Percentiles rank a stretch among this genome's conserved stretches.
Evolutionary conservation across 1,139 yeast genomes (phyloP).

Genomic region (Zygotorulaspora mrakii): DNA sequence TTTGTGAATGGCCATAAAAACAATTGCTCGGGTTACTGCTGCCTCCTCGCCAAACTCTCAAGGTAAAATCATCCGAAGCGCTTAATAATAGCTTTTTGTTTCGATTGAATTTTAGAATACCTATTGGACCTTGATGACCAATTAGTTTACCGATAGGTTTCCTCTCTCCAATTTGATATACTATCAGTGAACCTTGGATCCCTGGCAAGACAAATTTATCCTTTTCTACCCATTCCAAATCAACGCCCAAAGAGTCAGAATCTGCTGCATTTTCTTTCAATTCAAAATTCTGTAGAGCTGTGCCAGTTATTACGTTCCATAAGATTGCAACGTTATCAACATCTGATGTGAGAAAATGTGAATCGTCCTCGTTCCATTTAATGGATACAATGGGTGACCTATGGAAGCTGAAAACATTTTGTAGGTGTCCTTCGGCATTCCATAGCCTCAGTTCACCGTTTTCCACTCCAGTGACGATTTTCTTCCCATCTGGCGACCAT

Average conservation of each 20-base stretch:
- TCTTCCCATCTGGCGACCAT: constrained; percentile 64
- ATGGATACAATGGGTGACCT: constrained; percentile 49
- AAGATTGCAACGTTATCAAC: constrained; percentile 43
- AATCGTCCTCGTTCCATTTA: constrained; percentile 48
- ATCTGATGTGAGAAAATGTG: constrained; percentile 38
- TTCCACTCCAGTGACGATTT: constrained; percentile 54
- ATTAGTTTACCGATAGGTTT: constrained; percentile 56
- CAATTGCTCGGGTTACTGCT: constrained; percentile 47
- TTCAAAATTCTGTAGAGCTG: constrained; percentile 45
- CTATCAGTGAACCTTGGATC: constrained; percentile 50
- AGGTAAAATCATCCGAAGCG: constrained; percentile 69
- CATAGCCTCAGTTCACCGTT: constrained; percentile 67
- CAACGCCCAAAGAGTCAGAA: constrained; percentile 43
- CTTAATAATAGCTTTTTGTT: constrained; percentile 57
- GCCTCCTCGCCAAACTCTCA: constrained; percentile 71
- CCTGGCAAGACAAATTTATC: constrained; percentile 69
- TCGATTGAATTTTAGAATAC: constrained; percentile 53
- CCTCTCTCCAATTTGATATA: constrained; percentile 52
- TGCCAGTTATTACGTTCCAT: constrained; percentile 54
- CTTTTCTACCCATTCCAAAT: constrained; percentile 70
- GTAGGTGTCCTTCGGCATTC: constrained; percentile 61
- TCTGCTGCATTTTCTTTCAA: constrained; percentile 17
- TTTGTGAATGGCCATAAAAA: constrained; percentile 51
- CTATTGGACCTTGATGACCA: constrained; percentile 66
- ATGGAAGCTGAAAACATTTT: constrained; percentile 56